phyloP scores from a whole-genome alignment of 2,329 filamentous ascomycete genomes.

The Fusarium newnesense region DNA sequence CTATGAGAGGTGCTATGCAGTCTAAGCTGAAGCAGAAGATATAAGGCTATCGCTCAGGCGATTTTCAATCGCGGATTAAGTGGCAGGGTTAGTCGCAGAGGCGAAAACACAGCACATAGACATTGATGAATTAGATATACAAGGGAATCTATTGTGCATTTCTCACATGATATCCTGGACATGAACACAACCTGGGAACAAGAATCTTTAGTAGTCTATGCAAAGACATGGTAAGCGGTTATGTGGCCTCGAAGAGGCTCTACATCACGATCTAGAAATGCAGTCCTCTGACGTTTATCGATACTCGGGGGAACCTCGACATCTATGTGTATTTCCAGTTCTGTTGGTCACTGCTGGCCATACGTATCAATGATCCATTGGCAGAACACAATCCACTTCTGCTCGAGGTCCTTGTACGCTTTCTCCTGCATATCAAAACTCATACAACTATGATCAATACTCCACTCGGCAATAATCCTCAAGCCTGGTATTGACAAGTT shows the following conservation, averaged over 20 bases:
- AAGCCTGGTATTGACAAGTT: neutral
- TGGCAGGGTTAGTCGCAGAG: no score
- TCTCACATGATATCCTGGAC: no score
- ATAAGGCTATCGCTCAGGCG: neutral
- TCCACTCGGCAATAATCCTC: neutral
- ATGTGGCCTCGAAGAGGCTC: neutral
- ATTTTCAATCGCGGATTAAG: no score
- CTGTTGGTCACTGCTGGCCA: neutral
- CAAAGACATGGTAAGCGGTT: no score
- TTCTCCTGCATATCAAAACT: neutral
- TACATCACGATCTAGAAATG: neutral
- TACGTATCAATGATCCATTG: neutral
- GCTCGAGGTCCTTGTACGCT: neutral
- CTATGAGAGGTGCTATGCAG: slow-evolving; percentile 1
- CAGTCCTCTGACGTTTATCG: no score
- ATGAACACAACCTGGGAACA: no score
- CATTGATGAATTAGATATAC: neutral
- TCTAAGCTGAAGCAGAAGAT: neutral
- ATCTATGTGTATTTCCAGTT: neutral
- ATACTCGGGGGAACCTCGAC: neutral
- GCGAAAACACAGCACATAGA: neutral
- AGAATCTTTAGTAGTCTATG: no score
- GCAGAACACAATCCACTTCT: neutral
- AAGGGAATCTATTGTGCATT: no score
- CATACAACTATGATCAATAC: neutral